Percentiles rank a stretch among this genome's conserved stretches.
Conservation (phyloP, 441 rosid species). For the Capsella rubella region DNA sequence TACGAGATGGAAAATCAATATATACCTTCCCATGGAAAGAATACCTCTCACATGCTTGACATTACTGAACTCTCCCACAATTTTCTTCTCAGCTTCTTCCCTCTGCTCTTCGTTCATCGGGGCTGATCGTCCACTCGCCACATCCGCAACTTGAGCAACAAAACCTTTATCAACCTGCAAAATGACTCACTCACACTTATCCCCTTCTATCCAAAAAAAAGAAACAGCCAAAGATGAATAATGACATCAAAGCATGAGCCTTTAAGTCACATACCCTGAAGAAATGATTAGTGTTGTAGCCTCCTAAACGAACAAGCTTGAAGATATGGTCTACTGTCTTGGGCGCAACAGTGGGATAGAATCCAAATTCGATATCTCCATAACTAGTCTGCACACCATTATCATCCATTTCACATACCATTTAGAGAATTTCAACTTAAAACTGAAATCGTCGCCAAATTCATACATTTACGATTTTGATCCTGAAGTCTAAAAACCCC, state of each 20-base stretch:
- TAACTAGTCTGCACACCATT: conserved; percentile 64
- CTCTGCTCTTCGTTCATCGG: conserved; percentile 88
- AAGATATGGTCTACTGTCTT: conserved; percentile 84
- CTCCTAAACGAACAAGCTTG: conserved; percentile 91
- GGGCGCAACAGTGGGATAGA: conserved; percentile 83
- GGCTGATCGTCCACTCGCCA: conserved; percentile 71
- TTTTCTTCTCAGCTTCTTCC: conserved; percentile 67
- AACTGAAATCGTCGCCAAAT: background rate
- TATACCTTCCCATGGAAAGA: conserved; percentile 96
- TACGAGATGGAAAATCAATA: background rate
- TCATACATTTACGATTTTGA: conserved; percentile 6
- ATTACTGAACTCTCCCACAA: conserved; percentile 84
- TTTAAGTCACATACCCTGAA: conserved; percentile 68
- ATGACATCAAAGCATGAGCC: conserved; percentile 28
- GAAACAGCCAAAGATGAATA: conserved; percentile 6
- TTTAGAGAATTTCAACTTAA: background rate
- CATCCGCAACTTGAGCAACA: conserved; percentile 98
- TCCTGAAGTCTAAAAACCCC: background rate
- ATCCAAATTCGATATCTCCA: conserved; percentile 94
- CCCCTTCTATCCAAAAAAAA: conserved; percentile 8
- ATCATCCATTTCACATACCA: background rate
- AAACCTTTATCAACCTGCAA: conserved; percentile 90
- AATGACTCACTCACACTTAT: conserved; percentile 1
- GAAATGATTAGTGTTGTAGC: conserved; percentile 89
- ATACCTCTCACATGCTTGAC: conserved; percentile 93